A percentile compares a stretch with the other conserved stretches of the same genome.
Evolutionary conservation across 768 basidiomycete genomes (phyloP).

Genomic region (Pleurotus eryngii): DNA sequence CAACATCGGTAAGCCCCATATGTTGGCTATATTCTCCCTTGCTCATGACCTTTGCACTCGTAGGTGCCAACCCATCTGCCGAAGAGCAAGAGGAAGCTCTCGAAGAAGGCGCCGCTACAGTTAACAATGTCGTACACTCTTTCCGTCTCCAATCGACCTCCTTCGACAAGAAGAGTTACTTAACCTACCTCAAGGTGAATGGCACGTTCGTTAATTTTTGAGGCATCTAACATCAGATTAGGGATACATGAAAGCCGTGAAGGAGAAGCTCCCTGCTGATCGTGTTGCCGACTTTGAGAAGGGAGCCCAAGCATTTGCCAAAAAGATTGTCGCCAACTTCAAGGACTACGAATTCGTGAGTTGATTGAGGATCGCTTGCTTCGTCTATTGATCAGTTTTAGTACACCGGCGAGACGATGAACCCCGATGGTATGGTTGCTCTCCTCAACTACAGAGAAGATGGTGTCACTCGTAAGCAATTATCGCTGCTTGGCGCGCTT

Average conservation of each 20-base stretch:
- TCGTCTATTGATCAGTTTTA: slow-evolving; percentile 20
- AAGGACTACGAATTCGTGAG: slow-evolving; percentile 92
- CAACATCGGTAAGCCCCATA: slow-evolving; percentile 67
- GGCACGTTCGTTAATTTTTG: neutral
- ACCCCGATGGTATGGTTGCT: slow-evolving; percentile 90
- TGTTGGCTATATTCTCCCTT: slow-evolving; percentile 14
- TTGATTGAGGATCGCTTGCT: neutral
- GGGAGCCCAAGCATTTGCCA: slow-evolving; percentile 70
- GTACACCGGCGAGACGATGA: slow-evolving; percentile 74
- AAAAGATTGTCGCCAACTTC: slow-evolving; percentile 88
- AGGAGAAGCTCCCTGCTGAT: slow-evolving; percentile 58
- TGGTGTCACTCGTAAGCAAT: slow-evolving; percentile 71
- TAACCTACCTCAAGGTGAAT: slow-evolving; percentile 76
- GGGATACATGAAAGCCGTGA: slow-evolving; percentile 94
- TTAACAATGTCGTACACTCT: slow-evolving; percentile 91
- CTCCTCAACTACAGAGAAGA: slow-evolving; percentile 93
- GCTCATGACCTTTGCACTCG: neutral
- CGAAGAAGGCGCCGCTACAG: slow-evolving; percentile 69
- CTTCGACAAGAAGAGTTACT: slow-evolving; percentile 91
- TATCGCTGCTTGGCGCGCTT: neutral
- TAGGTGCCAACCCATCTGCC: slow-evolving; percentile 90
- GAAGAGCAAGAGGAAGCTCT: slow-evolving; percentile 82
- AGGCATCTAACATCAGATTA: slow-evolving; percentile 22
- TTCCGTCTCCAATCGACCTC: slow-evolving; percentile 80
- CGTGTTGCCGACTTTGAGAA: slow-evolving; percentile 78